phyloP scores from a whole-genome alignment of 805 yeast species.

The Candida succiphila region DNA sequence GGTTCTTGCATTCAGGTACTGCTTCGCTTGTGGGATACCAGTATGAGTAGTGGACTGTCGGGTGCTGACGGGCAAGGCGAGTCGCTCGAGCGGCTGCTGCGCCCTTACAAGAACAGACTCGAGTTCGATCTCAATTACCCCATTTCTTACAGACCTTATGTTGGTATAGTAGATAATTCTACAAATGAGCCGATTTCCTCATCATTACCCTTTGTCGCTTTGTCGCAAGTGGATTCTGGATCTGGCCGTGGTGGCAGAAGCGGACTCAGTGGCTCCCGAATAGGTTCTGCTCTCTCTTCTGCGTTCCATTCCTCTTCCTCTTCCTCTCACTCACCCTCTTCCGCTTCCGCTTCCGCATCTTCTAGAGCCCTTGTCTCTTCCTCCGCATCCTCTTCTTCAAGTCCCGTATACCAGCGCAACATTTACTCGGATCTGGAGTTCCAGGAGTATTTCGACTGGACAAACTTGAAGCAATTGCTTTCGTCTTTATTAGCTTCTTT shows the following conservation, averaged over 20 bases:
- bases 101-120: conserved; percentile 22
- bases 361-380: too few species aligned
- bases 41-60: background rate
- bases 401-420: conserved; percentile 20
- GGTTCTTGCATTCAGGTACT: too few species aligned
- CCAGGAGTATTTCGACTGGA: conserved; percentile 52
- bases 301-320: too few species aligned
- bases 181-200: conserved; percentile 24
- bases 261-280: background rate
- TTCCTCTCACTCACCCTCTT: too few species aligned
- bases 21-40: too few species aligned
- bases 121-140: conserved; percentile 26
- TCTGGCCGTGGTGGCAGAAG: background rate
- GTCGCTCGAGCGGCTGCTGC: conserved; percentile 12
- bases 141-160: conserved; percentile 20
- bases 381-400: too few species aligned
- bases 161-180: conserved; percentile 24
- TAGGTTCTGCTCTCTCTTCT: background rate
- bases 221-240: background rate
- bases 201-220: conserved; percentile 20
- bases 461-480: conserved; percentile 46
- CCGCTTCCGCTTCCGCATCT: too few species aligned
- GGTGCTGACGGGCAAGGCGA: background rate
- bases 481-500: conserved; percentile 52
- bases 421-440: conserved; percentile 51